Evolutionary conservation across 352 stramenopile species (phyloP), one percentile per base, ranked within the genome.

Genomic region (Globisporangium nunn): DNA sequence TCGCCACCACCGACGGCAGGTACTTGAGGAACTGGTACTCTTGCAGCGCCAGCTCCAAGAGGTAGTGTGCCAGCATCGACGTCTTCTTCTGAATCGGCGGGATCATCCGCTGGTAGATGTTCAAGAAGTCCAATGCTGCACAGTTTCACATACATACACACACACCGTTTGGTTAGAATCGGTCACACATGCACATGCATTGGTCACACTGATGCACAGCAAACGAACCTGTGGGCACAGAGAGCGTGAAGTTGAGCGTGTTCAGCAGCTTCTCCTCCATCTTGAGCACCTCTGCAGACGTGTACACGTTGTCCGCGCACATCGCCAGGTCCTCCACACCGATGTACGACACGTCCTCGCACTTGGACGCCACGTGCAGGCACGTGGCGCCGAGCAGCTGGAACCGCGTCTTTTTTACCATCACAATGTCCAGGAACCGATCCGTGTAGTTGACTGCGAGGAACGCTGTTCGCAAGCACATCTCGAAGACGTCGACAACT

Each of bases 401-500:
- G 35, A 95, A 96, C 7, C 84, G 79, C 8, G 81, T 92, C 54
- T 91, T 94, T 67, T 91, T 92, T 35, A 94, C 84, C 81, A 91
- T 91, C 39, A 91, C 84, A 35, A 91, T 90, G 40, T 94, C 82
- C 48, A 95, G 52, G 55, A 90, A 96, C 4, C 87, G 74, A 52
- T 96, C 88, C 3, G 85, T 95, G 68, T 96, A 96, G 63, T 93
- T 93, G 7, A 96, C 83, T n/a, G 87, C 87, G 23, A 96, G 64
- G 56, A 96, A 96, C 11, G 86, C 87, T 29, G 84, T 96, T 29
- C 88, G 75, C 6, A 96, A 64, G 61, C 84, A 96, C 88, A 96
- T 96, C 57, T 96, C 88, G 54, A 96, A 96, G 33, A 96, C 87
- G 59, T 96, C 88, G 41, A 96, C 88, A 31, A 96, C 88, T 91